Conservation (phyloP, 1,139 yeast species). For the Saccharomycopsis crataegensis region DNA sequence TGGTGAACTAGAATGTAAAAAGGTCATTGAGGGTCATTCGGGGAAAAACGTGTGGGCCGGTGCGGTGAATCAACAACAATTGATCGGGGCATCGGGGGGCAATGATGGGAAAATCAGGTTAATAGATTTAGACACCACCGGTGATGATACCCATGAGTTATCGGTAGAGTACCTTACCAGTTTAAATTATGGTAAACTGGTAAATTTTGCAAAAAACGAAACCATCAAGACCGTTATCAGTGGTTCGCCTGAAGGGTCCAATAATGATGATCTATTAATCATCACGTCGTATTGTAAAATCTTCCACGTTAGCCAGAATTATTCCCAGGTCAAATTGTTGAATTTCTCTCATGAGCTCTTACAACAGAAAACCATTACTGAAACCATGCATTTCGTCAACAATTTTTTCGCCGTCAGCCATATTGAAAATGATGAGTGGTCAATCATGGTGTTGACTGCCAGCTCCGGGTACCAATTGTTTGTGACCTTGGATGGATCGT, state of each 20-base stretch:
- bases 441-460: neutral
- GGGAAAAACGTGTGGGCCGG: constrained; percentile 90
- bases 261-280: constrained; percentile 41
- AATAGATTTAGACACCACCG: constrained; percentile 38
- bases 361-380: neutral
- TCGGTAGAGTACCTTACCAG: neutral
- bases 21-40: constrained; percentile 56
- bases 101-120: constrained; percentile 78
- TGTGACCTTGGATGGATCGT: neutral
- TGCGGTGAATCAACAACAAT: constrained; percentile 42
- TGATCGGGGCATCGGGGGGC: constrained; percentile 70
- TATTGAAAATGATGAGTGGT: neutral
- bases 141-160: constrained; percentile 20
- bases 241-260: constrained; percentile 44
- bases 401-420: constrained; percentile 6
- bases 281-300: constrained; percentile 61
- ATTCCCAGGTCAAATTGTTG: constrained; percentile 29
- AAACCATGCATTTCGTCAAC: neutral
- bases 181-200: constrained; percentile 19
- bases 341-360: neutral
- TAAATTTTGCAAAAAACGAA: constrained; percentile 39
- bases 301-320: constrained; percentile 27
- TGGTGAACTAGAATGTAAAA: constrained; percentile 31
- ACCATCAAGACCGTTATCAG: constrained; percentile 42
- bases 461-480: constrained; percentile 3